Base-by-base conservation (phyloP, 73 alveolate genomes). In the Paramecium tetraurelia region DNA sequence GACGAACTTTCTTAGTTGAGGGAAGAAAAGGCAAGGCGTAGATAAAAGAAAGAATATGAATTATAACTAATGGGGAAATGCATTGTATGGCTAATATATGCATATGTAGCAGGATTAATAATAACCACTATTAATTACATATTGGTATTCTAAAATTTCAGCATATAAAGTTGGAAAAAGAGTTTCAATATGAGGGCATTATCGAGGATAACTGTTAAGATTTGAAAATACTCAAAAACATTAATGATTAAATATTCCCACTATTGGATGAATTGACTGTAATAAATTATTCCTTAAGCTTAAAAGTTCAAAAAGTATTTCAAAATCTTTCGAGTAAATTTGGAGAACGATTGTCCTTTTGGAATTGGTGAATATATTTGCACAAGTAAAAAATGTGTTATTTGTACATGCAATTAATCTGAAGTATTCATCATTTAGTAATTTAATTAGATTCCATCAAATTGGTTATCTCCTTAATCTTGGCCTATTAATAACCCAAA, bases 341-440 rank as follows among this genome's bases (percentile, higher is more conserved):
- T 80, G 16, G 90, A 80, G 24, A 44, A 44, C 14, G 90, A 80
- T 44, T 80, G 90, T 80, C 90, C 90, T 11, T 80, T 80, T 46
- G 48, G 44, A 35, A 43, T 80, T 44, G 90, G 90, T 31, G 75
- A 80, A 21, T 80, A 40, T 24, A 80, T 80, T 12, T 80, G 90
- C 31, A 80, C 90, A 43, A 80, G 90, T 48, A 80, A 80, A 48
- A 80, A 80, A 80, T 80, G 90, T 80, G 76, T 48, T 8, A 48
- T 80, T 31, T 80, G 75, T 35, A 80, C 90, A 24, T 80, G 90
- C 58, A 80, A 80, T 22, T 38, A 24, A 24, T 44, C 75, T 6
- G 90, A 80, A 44, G 68, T 75, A 35, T 16, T 35, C 5, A 35
- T 7, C 3, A 31, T 38, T 14, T 3, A 33, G 14, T 29, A 22